phyloP scores from a whole-genome alignment of 1,139 yeast genomes.

The Pneumocystis canis region DNA sequence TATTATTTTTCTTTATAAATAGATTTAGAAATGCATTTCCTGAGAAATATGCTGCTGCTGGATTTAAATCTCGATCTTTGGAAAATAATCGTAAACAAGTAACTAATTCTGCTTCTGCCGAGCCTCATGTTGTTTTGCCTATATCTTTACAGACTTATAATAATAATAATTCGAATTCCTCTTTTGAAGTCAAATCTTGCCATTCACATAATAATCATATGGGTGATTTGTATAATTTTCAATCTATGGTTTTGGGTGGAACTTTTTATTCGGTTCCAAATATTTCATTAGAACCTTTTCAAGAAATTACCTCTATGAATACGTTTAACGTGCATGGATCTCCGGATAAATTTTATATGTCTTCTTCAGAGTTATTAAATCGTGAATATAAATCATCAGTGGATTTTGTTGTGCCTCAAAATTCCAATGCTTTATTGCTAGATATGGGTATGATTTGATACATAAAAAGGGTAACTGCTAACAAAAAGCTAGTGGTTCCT shows the following conservation, averaged over 20 bases:
- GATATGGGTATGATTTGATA: too few relatives aligned
- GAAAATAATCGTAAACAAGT: slow-evolving; percentile 1
- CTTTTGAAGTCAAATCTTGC: not conserved
- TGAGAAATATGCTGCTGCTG: slow-evolving; percentile 31
- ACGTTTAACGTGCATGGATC: not conserved
- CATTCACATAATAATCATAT: not conserved
- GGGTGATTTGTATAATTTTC: slow-evolving; percentile 7
- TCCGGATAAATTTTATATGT: not conserved
- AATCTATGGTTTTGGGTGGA: slow-evolving; percentile 3
- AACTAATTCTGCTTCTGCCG: slow-evolving; percentile 3
- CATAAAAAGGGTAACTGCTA: not conserved
- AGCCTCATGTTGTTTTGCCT: slow-evolving; percentile 9
- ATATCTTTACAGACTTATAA: slow-evolving; percentile 7
- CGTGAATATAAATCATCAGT: not conserved
- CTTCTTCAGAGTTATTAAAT: not conserved
- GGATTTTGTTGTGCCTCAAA: not conserved
- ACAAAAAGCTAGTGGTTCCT: not conserved
- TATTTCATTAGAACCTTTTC: not conserved
- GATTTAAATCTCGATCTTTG: slow-evolving; percentile 23
- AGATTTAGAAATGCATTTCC: slow-evolving; percentile 34
- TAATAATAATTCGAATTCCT: not conserved
- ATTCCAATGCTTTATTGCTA: not conserved
- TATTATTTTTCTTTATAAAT: not conserved
- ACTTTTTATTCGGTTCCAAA: not conserved
- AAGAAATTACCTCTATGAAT: not conserved